Conservation (phyloP, 345 rosid genomes). For the Eucalyptus fibrosa region DNA sequence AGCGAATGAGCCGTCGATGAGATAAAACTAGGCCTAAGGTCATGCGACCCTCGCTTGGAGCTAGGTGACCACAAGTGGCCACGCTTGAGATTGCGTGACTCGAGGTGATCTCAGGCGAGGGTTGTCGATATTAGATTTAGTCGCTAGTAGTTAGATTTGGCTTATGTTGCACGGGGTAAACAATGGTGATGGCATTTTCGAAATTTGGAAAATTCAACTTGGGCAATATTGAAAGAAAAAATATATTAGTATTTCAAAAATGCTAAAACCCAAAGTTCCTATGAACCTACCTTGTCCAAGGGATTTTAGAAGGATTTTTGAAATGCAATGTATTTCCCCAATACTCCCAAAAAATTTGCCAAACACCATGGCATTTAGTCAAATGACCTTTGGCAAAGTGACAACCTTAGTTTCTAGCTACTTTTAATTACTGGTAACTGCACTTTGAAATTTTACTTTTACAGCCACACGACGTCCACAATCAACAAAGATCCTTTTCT, state of each 20-base stretch:
- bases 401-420: not conserved
- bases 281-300: not conserved
- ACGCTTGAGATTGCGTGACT: not conserved
- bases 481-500: not conserved
- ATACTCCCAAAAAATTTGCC: not conserved
- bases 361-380: not conserved
- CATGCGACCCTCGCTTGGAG: not conserved
- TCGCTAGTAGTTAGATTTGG: fast-evolving
- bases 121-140: not conserved
- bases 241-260: too few species aligned
- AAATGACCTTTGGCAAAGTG: not conserved
- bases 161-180: fast-evolving
- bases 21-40: not conserved
- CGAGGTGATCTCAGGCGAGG: fast-evolving
- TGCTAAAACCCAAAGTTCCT: not conserved
- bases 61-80: not conserved
- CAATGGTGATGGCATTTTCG: not conserved
- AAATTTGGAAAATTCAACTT: too few species aligned
- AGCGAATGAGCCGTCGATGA: fast-evolving
- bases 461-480: not conserved
- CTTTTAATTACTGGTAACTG: not conserved
- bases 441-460: not conserved
- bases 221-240: not conserved
- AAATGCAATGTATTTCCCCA: too few species aligned
- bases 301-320: not conserved